Percentiles rank a stretch among this genome's conserved stretches.
phyloP scores from a whole-genome alignment of 1,284 basidiomycete genomes.

The Ganoderma leucocontextum region DNA sequence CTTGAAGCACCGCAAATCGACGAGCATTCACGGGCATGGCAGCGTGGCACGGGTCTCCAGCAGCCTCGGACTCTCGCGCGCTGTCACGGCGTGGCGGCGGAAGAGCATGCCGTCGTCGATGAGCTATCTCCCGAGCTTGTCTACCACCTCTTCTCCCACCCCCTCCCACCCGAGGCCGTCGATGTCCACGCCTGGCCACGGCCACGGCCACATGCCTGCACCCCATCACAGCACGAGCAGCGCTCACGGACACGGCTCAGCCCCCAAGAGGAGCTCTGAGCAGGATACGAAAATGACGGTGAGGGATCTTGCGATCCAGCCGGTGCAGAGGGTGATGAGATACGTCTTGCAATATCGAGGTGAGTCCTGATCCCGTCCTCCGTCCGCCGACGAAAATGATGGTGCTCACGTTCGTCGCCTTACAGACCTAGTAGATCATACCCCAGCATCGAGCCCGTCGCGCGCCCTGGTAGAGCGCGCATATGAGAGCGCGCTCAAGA shows the following conservation, averaged over 20 bases:
- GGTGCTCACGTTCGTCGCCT: neutral
- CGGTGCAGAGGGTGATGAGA: conserved; percentile 73
- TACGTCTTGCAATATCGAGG: conserved; percentile 75
- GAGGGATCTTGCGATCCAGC: conserved; percentile 73
- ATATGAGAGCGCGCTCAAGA: conserved; percentile 61
- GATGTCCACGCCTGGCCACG: conserved; percentile 5
- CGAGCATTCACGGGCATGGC: conserved; percentile 22
- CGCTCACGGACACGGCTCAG: conserved; percentile 22
- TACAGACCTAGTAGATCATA: conserved; percentile 54
- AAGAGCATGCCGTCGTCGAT: conserved; percentile 40
- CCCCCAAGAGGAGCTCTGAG: conserved; percentile 23
- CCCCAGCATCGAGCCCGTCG: conserved; percentile 52
- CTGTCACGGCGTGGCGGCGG: conserved; percentile 35
- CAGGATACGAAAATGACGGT: conserved; percentile 47
- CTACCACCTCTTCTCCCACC: conserved; percentile 18
- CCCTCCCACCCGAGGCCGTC: conserved; percentile 8
- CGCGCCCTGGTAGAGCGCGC: conserved; percentile 64
- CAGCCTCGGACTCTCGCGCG: conserved; percentile 31
- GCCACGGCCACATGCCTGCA: neutral
- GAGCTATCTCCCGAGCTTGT: conserved; percentile 30
- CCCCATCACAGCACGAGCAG: conserved; percentile 9
- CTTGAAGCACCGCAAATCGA: conserved; percentile 6
- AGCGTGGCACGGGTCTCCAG: conserved; percentile 25
- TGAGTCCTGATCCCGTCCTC: conserved; percentile 42
- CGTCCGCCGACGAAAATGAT: conserved; percentile 16